Evolutionary conservation across 2,329 filamentous ascomycete species (phyloP).

Genomic region (Ceratocystis papillata): DNA sequence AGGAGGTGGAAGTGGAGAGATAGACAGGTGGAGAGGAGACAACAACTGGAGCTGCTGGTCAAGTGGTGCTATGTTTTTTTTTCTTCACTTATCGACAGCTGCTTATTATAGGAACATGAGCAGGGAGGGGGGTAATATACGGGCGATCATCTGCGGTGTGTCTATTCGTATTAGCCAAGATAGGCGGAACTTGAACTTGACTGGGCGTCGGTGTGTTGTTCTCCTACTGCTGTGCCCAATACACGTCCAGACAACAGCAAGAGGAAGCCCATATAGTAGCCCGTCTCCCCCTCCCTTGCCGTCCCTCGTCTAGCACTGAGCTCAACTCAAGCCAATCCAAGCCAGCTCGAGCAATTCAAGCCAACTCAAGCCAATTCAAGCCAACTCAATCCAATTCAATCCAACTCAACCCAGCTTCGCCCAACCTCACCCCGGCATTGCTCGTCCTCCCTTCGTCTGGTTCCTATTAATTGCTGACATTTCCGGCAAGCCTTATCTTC

Average conservation of each 20-base stretch:
- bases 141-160: background rate
- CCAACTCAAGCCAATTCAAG: background rate
- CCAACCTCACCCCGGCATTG: conserved; percentile 2
- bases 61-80: too few relatives aligned
- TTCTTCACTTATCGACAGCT: too few relatives aligned
- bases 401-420: background rate
- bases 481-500: background rate
- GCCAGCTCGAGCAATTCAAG: background rate
- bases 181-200: too few relatives aligned
- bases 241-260: too few relatives aligned
- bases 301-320: too few relatives aligned
- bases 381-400: background rate
- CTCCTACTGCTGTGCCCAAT: background rate
- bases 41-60: too few relatives aligned
- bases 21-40: background rate
- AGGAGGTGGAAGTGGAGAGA: background rate
- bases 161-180: background rate
- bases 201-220: background rate
- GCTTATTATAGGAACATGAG: too few relatives aligned
- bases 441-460: conserved; percentile 9
- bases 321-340: background rate
- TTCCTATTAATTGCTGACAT: background rate
- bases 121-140: background rate
- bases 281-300: too few relatives aligned
- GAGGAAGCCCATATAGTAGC: too few relatives aligned